Evolutionary conservation across 1,284 basidiomycete genomes (phyloP), one percentile per base, ranked within the genome.

Genomic region (Pyrrhoderma noxium): DNA sequence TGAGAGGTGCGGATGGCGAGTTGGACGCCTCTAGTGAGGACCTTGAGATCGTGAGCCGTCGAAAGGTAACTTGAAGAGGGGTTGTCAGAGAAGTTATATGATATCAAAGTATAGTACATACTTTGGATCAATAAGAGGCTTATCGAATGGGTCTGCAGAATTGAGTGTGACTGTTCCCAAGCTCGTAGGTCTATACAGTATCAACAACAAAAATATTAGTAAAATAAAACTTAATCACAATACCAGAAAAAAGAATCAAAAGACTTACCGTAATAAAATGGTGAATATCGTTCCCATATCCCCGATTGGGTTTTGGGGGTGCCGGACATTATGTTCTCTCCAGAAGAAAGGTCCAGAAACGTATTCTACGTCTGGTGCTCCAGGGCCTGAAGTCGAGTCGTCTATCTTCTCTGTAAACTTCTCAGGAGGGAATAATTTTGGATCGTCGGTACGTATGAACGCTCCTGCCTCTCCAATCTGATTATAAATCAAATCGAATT

Each of bases 321-420:
- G 37, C 9, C 25, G 23, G 8, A 1, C 22, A 8, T 5, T 14
- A 23, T 25, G 34, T 3, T 42, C 38, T 18, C 16, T 31, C 44
- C 54, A 62, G 8, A 49, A 54, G 14, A 58, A 39, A 25, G 61
- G 61, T 25, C 55, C 49, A 4, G 54, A 50, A 35, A 65, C 55
- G 21, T 63, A 39, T 54, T 67, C 66, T 9, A 67, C 51, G 46
- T 67, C 66, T 2, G 66, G 65, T 3, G 62, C 61, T 31, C 57
- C 53, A 37, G 51, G 58, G 14, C 52, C 60, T 54, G 52, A 64
- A 41, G 57, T 61, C 42, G 58, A 58, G 58, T 62, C 60, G 37
- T 53, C 59, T 35, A 54, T 56, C 1, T 46, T 21, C 19, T 49
- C 47, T 45, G 27, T 9, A 27, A 56, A 53, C 13, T 56, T 45